Conservation (phyloP, 1,284 basidiomycete species). For the Somion occarium region DNA sequence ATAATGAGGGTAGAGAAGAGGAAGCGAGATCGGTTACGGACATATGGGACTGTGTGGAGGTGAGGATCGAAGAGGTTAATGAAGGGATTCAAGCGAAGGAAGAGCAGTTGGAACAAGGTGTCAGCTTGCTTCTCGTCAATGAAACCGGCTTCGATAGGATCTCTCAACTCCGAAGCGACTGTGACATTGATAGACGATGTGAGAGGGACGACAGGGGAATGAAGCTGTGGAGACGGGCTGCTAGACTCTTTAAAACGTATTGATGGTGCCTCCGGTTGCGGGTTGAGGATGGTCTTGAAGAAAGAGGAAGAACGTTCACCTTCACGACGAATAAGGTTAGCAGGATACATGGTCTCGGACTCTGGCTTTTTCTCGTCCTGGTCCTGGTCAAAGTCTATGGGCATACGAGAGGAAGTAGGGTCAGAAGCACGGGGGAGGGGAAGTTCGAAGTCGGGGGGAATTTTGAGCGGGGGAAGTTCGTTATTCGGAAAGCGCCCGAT, state of each 20-base stretch:
- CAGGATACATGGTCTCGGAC: constrained; percentile 60
- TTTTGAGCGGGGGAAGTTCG: constrained; percentile 44
- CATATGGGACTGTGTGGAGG: constrained; percentile 68
- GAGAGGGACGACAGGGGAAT: constrained; percentile 26
- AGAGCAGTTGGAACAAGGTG: constrained; percentile 69
- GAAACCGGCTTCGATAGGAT: constrained; percentile 66
- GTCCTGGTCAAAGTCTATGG: constrained; percentile 32
- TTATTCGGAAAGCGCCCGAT: constrained; percentile 38
- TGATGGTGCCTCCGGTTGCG: constrained; percentile 38
- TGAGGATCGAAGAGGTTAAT: constrained; percentile 81
- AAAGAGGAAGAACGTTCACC: constrained; percentile 43
- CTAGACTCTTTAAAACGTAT: constrained; percentile 4
- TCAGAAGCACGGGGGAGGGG: constrained; percentile 27
- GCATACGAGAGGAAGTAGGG: constrained; percentile 5
- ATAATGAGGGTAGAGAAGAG: constrained; percentile 80
- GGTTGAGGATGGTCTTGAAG: constrained; percentile 77
- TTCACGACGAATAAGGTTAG: constrained; percentile 63
- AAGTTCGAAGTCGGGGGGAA: constrained; percentile 31
- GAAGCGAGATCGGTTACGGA: constrained; percentile 71
- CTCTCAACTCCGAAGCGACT: constrained; percentile 36
- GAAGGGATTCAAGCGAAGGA: constrained; percentile 77
- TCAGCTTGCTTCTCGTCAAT: constrained; percentile 63
- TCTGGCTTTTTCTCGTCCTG: constrained; percentile 48
- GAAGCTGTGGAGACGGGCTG: constrained; percentile 17
- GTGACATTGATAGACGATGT: constrained; percentile 6